Evolutionary conservation across 78 protist genomes (phyloP).

Genomic region (Dictyostelium capitatum): DNA sequence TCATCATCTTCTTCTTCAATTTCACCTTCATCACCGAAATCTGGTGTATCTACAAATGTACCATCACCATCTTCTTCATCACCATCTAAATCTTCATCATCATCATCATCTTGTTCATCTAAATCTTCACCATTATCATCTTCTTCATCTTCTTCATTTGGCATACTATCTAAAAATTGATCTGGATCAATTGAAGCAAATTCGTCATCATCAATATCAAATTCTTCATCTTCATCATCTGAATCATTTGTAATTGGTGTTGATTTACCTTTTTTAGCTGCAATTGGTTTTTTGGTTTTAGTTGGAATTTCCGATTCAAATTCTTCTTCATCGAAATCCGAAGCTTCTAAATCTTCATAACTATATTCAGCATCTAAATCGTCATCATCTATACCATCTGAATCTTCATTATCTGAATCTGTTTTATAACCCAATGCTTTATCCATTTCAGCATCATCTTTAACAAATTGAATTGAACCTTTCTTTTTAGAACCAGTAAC

Average conservation of each 20-base stretch:
- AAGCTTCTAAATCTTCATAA: conserved; percentile 50
- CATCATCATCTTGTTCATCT: conserved; percentile 44
- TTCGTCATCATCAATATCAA: conserved; percentile 35
- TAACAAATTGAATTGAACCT: background rate
- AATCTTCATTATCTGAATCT: conserved; percentile 5
- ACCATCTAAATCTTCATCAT: conserved; percentile 52
- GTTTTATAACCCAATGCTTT: conserved; percentile 14
- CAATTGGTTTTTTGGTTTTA: background rate
- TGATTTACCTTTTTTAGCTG: background rate
- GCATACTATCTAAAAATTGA: background rate
- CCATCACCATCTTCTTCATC: conserved; percentile 6
- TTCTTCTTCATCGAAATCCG: conserved; percentile 73
- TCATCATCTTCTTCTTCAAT: conserved; percentile 3
- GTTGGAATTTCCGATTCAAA: conserved; percentile 22
- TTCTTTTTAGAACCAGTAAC: background rate
- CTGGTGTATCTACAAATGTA: background rate
- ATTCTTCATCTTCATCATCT: conserved; percentile 7
- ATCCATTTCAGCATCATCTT: conserved; percentile 50
- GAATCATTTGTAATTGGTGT: background rate
- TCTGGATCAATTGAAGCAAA: background rate
- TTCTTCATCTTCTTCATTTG: background rate
- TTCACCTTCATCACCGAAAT: conserved; percentile 24
- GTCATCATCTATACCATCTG: conserved; percentile 23
- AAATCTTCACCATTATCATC: conserved; percentile 13
- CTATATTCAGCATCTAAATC: conserved; percentile 51